Evolutionary conservation across 768 basidiomycete genomes (phyloP).

Genomic region (Boletus vermiculosoides): DNA sequence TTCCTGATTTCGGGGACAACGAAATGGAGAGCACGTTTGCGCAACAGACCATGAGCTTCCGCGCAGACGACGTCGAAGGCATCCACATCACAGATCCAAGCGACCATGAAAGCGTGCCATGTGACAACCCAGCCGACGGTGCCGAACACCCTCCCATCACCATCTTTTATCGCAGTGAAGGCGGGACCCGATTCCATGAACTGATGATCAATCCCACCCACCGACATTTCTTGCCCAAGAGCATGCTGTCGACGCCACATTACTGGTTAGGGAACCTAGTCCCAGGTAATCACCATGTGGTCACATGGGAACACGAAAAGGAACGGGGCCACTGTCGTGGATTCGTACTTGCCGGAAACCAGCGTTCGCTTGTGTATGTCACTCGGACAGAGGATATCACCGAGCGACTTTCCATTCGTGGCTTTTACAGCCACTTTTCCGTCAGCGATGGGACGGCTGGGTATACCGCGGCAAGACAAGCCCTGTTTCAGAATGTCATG

Average conservation of each 20-base stretch:
- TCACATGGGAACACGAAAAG: conserved; percentile 29
- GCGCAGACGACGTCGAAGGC: conserved; percentile 34
- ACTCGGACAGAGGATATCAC: conserved; percentile 24
- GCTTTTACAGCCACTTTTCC: conserved; percentile 37
- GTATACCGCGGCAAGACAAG: conserved; percentile 19
- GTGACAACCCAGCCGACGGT: conserved; percentile 17
- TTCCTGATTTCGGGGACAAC: conserved; percentile 31
- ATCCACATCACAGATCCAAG: conserved; percentile 34
- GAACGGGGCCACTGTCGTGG: conserved; percentile 25
- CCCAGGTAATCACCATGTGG: conserved; percentile 24
- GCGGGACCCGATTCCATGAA: conserved; percentile 30
- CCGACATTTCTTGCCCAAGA: conserved; percentile 22
- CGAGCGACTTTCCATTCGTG: conserved; percentile 28
- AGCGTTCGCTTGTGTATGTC: conserved; percentile 35
- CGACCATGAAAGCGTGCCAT: conserved; percentile 20
- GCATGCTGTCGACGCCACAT: conserved; percentile 26
- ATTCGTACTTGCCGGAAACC: conserved; percentile 32
- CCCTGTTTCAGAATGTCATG: conserved; percentile 22
- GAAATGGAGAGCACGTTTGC: conserved; percentile 28
- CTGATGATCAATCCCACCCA: conserved; percentile 29
- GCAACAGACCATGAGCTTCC: conserved; percentile 30
- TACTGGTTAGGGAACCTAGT: conserved; percentile 30
- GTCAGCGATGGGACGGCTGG: conserved; percentile 34
- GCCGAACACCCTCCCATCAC: conserved; percentile 33
- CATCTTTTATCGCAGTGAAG: conserved; percentile 33